Conservation (phyloP, 2,329 filamentous ascomycete genomes). For the Colletotrichum sp. region DNA sequence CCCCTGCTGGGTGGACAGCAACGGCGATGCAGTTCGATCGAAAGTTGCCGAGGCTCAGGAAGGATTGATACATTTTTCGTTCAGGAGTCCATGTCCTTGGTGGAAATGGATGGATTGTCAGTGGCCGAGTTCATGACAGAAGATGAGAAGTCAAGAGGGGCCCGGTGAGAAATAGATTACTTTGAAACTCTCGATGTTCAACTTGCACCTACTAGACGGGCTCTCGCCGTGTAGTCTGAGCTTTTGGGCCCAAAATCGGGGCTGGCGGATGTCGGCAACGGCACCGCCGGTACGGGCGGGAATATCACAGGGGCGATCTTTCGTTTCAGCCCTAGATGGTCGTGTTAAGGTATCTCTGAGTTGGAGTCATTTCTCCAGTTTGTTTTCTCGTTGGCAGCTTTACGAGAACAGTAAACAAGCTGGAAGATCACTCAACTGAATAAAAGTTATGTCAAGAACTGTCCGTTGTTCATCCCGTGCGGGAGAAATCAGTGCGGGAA, state of each 20-base stretch:
- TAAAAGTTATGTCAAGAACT: background rate
- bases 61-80: background rate
- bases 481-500: background rate
- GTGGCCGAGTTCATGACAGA: background rate
- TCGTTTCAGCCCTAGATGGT: background rate
- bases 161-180: background rate
- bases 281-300: background rate
- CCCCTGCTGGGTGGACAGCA: background rate
- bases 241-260: background rate
- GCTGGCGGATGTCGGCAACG: background rate
- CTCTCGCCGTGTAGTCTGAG: background rate
- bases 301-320: background rate
- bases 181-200: background rate
- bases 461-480: background rate
- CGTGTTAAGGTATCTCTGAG: background rate
- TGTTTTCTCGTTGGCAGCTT: background rate
- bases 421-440: background rate
- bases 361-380: background rate
- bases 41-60: background rate
- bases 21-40: background rate
- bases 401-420: rapidly evolving
- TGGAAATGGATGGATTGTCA: background rate
- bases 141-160: background rate
- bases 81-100: background rate
- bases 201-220: background rate